Conservation (phyloP, 352 stramenopile genomes). For the Phytopythium cucurbitacearum region DNA sequence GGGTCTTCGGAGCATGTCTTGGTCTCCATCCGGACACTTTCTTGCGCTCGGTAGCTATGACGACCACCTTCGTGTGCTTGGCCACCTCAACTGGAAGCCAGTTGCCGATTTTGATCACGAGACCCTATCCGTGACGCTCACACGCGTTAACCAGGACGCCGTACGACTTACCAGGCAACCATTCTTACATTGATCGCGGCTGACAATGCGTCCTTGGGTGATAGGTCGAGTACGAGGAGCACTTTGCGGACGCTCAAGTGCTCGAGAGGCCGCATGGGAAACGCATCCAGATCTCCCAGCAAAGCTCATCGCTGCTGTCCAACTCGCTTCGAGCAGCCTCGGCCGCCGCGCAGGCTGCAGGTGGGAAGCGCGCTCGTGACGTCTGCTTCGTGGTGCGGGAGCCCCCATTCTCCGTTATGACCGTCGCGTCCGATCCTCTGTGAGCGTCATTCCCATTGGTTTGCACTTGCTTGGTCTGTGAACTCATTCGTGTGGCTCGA, state of each 20-base stretch:
- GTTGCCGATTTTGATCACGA: conserved; percentile 75
- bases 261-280: conserved; percentile 59
- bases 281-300: conserved; percentile 37
- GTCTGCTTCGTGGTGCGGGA: conserved; percentile 70
- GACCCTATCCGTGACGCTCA: conserved; percentile 36
- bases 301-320: conserved; percentile 32
- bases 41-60: conserved; percentile 78
- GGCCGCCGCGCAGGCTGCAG: conserved; percentile 47
- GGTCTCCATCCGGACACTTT: conserved; percentile 76
- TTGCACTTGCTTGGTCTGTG: no score
- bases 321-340: conserved; percentile 61
- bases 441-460: conserved; percentile 14
- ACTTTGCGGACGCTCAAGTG: conserved; percentile 42
- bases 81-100: conserved; percentile 72
- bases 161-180: conserved; percentile 10
- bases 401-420: conserved; percentile 71
- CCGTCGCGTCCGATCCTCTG: conserved; percentile 57
- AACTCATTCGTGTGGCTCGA: conserved; percentile 1
- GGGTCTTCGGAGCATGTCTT: conserved; percentile 66
- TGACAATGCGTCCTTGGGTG: neutral
- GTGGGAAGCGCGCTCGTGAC: conserved; percentile 38
- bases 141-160: conserved; percentile 39
- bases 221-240: conserved; percentile 74
- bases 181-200: neutral
- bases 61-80: conserved; percentile 70